Evolutionary conservation across 2,329 filamentous ascomycete species (phyloP).

Genomic region (Penicillium sp.): DNA sequence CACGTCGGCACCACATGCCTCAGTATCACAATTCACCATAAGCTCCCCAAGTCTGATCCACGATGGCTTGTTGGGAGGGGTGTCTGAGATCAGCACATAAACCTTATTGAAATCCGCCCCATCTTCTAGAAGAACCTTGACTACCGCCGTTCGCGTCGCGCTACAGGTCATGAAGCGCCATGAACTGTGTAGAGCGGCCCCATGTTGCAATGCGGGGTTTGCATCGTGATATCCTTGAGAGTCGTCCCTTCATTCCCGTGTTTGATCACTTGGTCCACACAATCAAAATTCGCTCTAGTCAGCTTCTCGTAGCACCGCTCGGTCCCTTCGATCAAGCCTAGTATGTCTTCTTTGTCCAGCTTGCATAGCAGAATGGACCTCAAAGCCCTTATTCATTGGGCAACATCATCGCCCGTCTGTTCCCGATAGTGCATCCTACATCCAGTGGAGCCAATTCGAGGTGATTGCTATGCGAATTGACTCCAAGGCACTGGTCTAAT

Average conservation of each 20-base stretch:
- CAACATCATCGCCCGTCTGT: not conserved
- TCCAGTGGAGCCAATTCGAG: not conserved
- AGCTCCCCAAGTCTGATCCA: not conserved
- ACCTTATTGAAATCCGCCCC: not conserved
- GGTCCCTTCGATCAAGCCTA: not conserved
- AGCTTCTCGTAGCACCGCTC: not conserved
- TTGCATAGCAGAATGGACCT: not conserved
- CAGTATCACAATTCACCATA: not conserved
- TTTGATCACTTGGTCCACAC: not conserved
- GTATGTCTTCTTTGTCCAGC: not conserved
- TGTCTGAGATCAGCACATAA: not conserved
- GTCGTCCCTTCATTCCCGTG: not conserved
- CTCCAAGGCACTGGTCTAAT: not conserved
- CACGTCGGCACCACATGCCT: not conserved
- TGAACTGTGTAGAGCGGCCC: not conserved
- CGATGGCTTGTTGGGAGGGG: not conserved
- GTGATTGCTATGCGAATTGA: not conserved
- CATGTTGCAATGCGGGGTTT: not conserved
- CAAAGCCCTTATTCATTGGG: not conserved
- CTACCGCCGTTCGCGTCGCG: not conserved
- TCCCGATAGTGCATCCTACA: not conserved
- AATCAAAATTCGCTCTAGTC: not conserved
- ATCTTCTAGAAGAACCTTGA: slow-evolving; percentile 1
- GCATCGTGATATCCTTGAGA: not conserved
- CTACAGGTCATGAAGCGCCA: not conserved